Percentiles rank a stretch among this genome's conserved stretches.
These are phyloP conservation scores for Hanseniaspora vineae DNA, from an alignment of 805 yeast species.

Conservation along the genomic window DNA sequence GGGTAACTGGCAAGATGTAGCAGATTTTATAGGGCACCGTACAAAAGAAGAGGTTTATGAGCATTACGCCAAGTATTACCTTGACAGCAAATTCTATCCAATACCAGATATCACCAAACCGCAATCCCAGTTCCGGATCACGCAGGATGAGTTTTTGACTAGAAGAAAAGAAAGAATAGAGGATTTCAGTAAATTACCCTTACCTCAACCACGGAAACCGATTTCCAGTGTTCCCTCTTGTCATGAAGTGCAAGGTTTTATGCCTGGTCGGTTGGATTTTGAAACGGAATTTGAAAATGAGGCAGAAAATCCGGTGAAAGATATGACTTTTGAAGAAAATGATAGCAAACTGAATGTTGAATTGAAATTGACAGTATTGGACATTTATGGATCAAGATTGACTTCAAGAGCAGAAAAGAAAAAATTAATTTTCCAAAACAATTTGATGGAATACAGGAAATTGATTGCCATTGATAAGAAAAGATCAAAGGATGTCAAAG, in stretches of 20 bases:
- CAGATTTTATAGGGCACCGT: constrained; percentile 89
- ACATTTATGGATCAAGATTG: constrained; percentile 78
- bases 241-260: constrained; percentile 93
- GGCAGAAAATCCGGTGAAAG: constrained; percentile 88
- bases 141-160: constrained; percentile 57
- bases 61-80: constrained; percentile 65
- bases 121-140: constrained; percentile 32
- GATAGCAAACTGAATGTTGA: constrained; percentile 83
- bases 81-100: constrained; percentile 66
- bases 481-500: constrained; percentile 82
- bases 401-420: constrained; percentile 91
- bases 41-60: constrained; percentile 81
- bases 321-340: constrained; percentile 90
- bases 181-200: constrained; percentile 51
- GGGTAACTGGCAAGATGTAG: constrained; percentile 97
- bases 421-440: constrained; percentile 63
- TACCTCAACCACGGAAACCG: constrained; percentile 81
- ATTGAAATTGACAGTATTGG: constrained; percentile 73
- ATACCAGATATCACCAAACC: constrained; percentile 73
- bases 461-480: constrained; percentile 74
- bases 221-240: constrained; percentile 90
- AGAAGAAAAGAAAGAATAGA: constrained; percentile 63
- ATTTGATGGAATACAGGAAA: constrained; percentile 72
- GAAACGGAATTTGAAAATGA: constrained; percentile 96
- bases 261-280: constrained; percentile 97